These are phyloP conservation scores for Lactifluus subvellereus DNA, from an alignment of 768 basidiomycete genomes.

Conservation along the genomic window DNA sequence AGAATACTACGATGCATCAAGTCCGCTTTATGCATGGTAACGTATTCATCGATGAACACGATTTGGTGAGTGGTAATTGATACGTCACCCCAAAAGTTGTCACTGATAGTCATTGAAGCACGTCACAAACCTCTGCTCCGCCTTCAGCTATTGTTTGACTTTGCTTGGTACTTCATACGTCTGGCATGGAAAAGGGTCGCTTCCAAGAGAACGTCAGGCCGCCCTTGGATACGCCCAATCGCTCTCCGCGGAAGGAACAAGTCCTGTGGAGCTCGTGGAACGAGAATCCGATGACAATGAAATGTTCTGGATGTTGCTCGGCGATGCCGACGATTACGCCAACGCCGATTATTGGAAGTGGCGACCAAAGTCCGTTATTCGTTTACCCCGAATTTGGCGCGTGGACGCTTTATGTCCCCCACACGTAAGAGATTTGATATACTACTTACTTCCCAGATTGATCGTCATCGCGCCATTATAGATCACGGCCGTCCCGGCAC, in stretches of 20 bases:
- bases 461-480: slow-evolving; percentile 29
- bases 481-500: slow-evolving; percentile 43
- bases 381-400: slow-evolving; percentile 54
- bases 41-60: slow-evolving; percentile 64
- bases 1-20: slow-evolving; percentile 80
- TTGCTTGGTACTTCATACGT: slow-evolving; percentile 67
- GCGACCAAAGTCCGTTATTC: slow-evolving; percentile 39
- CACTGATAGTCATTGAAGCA: slow-evolving; percentile 34
- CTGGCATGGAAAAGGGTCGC: slow-evolving; percentile 76
- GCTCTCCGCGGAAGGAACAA: slow-evolving; percentile 36
- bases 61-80: slow-evolving; percentile 45
- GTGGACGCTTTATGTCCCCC: slow-evolving; percentile 35
- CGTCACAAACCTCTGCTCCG: slow-evolving; percentile 70
- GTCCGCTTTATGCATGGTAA: slow-evolving; percentile 48
- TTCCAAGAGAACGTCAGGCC: slow-evolving; percentile 49
- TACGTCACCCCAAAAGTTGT: neutral
- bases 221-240: slow-evolving; percentile 55
- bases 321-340: slow-evolving; percentile 65
- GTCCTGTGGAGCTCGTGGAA: slow-evolving; percentile 54
- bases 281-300: slow-evolving; percentile 64
- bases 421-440: neutral
- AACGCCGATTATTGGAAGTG: slow-evolving; percentile 82
- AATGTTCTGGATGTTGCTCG: slow-evolving; percentile 84
- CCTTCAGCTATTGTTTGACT: slow-evolving; percentile 74
- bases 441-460: neutral